Evolutionary conservation across 768 basidiomycete species (phyloP).

Genomic region (Kwoniella pini): DNA sequence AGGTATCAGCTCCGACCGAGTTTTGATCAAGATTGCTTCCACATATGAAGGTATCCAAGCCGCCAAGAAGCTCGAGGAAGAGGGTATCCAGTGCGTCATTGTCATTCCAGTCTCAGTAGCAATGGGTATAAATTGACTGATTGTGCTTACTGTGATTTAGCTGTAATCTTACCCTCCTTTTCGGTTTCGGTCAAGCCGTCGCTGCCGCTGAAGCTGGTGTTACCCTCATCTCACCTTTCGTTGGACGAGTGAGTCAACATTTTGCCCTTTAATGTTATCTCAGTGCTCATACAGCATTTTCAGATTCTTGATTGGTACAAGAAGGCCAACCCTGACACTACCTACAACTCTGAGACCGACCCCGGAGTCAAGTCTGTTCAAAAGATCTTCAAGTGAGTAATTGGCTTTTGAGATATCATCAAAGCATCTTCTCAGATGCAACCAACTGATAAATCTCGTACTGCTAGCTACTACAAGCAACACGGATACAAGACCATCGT

Average conservation of each 20-base stretch:
- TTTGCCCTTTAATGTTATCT: not conserved
- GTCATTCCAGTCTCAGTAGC: not conserved
- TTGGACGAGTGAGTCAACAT: slow-evolving; percentile 75
- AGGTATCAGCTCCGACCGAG: slow-evolving; percentile 88
- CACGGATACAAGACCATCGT: slow-evolving; percentile 98
- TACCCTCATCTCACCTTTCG: slow-evolving; percentile 98
- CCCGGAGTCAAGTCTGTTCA: slow-evolving; percentile 95
- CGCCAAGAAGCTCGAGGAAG: slow-evolving; percentile 88
- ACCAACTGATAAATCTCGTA: not conserved
- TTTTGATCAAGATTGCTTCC: slow-evolving; percentile 98
- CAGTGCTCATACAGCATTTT: not conserved
- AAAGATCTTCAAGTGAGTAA: slow-evolving; percentile 93
- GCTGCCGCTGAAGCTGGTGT: slow-evolving; percentile 98
- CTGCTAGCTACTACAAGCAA: slow-evolving; percentile 76
- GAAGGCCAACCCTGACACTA: slow-evolving; percentile 69
- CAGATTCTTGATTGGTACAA: slow-evolving; percentile 99
- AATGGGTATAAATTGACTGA: too few relatives aligned
- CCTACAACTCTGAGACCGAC: slow-evolving; percentile 86
- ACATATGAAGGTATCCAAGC: slow-evolving; percentile 99
- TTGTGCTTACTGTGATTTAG: too few relatives aligned
- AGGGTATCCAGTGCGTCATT: slow-evolving; percentile 69
- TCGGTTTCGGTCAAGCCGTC: slow-evolving; percentile 98
- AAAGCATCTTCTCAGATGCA: not conserved
- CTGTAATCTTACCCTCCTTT: slow-evolving; percentile 98
- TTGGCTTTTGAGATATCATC: too few relatives aligned